Base-by-base conservation (phyloP, 805 yeast genomes). In the Teunomyces panamensis region DNA sequence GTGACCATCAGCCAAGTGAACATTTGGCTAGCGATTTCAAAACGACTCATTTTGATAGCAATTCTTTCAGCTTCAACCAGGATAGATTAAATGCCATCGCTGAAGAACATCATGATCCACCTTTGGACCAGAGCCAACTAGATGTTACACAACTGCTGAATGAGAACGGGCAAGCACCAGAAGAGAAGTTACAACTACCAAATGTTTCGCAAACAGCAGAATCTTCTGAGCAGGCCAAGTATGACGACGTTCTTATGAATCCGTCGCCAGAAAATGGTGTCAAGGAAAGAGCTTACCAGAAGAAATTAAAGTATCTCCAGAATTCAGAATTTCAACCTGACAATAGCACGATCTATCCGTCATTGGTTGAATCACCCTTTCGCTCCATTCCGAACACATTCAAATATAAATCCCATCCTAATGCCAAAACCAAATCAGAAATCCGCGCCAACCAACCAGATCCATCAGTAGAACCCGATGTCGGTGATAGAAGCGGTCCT, bases 341-440 rank as follows among this genome's bases (percentile, higher is more conserved):
- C 20, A 53, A 27, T 28, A 39, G 34, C 26, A 17, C 43, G 8
- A 11, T 24, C 9, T 28, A 14, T 7, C 32, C 32, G 4, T 39
- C 34, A 13, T 16, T 28, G 8, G n/a, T 26, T 9, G 32, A 29
- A 9, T 30, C 43, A 10, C 60, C 56, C 3, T 39, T 60, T 1
- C 52, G 51, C 5, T 69, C 75, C 1, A 68, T 69, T 16, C 77
- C 78, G 17, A 73, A 73, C 48, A 73, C 78, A 1, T 73, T 73
- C 62, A 68, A 71, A 49, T 66, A 71, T 48, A 73, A 71, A 52
- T 65, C 73, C n/a, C 74, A 70, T 50, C 77, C 77, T 5, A 73
- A 71, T 49, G 78, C 78, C 17, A 65, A 60, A 46, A 68, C 78
- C 1, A 73, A 70, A 51, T 47, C 56, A 5, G 56, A 54, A n/a